Conservation (phyloP, 371 early-diverging fungal species). For the Mortierella sp. region DNA sequence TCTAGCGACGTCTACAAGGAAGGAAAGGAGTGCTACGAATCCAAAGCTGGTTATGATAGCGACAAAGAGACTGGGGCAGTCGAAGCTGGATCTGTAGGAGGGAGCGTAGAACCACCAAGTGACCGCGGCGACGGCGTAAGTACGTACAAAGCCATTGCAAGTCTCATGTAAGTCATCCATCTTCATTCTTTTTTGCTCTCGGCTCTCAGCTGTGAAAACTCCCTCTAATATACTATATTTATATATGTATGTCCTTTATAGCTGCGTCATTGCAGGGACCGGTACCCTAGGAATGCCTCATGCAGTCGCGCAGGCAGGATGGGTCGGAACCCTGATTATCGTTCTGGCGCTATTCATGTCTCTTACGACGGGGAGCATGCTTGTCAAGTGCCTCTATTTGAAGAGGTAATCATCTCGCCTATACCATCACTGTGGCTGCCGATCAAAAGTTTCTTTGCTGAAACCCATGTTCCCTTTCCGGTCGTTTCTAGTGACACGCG, state of each 20-base stretch:
- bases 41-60: background rate
- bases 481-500: conserved; percentile 4
- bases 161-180: conserved; percentile 24
- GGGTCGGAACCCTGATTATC: conserved; percentile 22
- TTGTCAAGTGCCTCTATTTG: conserved; percentile 34
- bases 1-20: too few relatives aligned
- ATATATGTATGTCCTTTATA: too few relatives aligned
- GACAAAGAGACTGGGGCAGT: background rate
- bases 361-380: conserved; percentile 30
- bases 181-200: background rate
- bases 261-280: conserved; percentile 41
- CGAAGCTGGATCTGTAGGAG: background rate
- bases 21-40: too few relatives aligned
- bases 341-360: conserved; percentile 35
- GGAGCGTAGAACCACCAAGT: conserved; percentile 1
- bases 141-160: conserved; percentile 29
- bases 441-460: too few relatives aligned
- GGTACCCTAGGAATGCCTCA: conserved; percentile 43
- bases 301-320: conserved; percentile 35
- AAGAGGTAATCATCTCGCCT: conserved; percentile 21
- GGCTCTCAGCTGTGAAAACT: too few relatives aligned
- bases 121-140: conserved; percentile 17
- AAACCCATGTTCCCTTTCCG: background rate
- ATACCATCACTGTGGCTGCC: too few relatives aligned
- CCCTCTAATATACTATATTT: too few relatives aligned